phyloP scores from a whole-genome alignment of 2,329 filamentous ascomycete species.

The Penicillium aurantiogriseum region DNA sequence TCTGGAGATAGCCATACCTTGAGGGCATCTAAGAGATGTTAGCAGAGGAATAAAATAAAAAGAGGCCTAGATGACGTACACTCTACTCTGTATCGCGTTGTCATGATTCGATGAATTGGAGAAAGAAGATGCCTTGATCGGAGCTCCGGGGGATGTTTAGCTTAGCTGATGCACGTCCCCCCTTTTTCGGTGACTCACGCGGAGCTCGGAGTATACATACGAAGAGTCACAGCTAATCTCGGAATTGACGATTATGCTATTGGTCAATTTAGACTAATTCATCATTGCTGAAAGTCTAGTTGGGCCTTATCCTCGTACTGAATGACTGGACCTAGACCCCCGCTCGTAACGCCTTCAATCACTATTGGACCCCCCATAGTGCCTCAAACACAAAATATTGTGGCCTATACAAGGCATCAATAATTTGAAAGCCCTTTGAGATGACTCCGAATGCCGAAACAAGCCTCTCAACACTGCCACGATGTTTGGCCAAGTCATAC shows the following conservation, averaged over 20 bases:
- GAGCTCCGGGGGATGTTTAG: too few species aligned
- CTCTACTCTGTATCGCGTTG: conserved; percentile 60
- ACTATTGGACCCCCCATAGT: background rate
- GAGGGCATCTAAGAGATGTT: conserved; percentile 55
- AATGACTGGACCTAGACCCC: background rate
- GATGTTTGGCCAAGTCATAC: background rate
- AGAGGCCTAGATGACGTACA: conserved; percentile 54
- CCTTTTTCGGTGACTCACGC: conserved; percentile 2
- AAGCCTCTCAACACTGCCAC: background rate
- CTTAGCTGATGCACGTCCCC: conserved; percentile 3
- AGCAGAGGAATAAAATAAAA: background rate
- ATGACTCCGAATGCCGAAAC: background rate
- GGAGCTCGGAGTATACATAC: background rate
- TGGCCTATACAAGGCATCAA: background rate
- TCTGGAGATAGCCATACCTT: conserved; percentile 50
- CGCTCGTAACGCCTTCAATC: background rate
- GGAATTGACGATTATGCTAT: background rate
- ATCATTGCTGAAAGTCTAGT: background rate
- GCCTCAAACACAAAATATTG: background rate
- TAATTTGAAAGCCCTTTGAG: background rate
- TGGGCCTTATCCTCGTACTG: background rate
- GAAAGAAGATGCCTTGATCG: background rate
- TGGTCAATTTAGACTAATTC: background rate
- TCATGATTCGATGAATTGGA: conserved; percentile 35
- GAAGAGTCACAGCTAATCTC: background rate